Evolutionary conservation across 1,284 basidiomycete species (phyloP).

Genomic region (Fomitopsis pinicola): DNA sequence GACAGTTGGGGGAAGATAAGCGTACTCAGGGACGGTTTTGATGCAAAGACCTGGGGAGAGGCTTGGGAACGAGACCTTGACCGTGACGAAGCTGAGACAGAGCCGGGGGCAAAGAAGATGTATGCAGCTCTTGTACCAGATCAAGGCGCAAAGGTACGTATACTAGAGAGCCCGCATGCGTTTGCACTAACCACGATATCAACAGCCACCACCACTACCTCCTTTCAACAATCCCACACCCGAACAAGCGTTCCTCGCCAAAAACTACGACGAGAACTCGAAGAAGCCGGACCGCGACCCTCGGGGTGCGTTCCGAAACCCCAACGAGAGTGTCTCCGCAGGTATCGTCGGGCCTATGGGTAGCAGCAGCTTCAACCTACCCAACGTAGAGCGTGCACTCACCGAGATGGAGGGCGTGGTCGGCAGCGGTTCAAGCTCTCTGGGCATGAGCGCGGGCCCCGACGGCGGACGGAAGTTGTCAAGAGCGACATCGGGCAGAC

Average conservation of each 20-base stretch:
- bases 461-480: constrained; percentile 21
- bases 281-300: constrained; percentile 88
- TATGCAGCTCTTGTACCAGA: constrained; percentile 66
- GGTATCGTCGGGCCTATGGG: constrained; percentile 89
- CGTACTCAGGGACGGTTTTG: constrained; percentile 89
- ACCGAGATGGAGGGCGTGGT: constrained; percentile 76
- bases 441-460: constrained; percentile 18
- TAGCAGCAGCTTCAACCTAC: constrained; percentile 76
- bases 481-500: constrained; percentile 17
- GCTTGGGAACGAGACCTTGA: constrained; percentile 79
- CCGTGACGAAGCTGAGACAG: constrained; percentile 33
- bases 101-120: constrained; percentile 51
- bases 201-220: constrained; percentile 61
- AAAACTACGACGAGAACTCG: constrained; percentile 85
- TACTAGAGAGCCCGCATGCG: background rate
- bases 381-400: constrained; percentile 82
- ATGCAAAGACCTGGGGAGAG: constrained; percentile 75
- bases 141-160: constrained; percentile 61
- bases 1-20: constrained; percentile 97
- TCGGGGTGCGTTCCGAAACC: constrained; percentile 79
- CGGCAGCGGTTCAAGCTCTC: constrained; percentile 16
- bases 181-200: background rate
- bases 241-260: constrained; percentile 84
- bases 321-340: constrained; percentile 51
- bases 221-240: constrained; percentile 75